Conservation (phyloP, 768 basidiomycete genomes). For the Daedaleopsis sinensis region DNA sequence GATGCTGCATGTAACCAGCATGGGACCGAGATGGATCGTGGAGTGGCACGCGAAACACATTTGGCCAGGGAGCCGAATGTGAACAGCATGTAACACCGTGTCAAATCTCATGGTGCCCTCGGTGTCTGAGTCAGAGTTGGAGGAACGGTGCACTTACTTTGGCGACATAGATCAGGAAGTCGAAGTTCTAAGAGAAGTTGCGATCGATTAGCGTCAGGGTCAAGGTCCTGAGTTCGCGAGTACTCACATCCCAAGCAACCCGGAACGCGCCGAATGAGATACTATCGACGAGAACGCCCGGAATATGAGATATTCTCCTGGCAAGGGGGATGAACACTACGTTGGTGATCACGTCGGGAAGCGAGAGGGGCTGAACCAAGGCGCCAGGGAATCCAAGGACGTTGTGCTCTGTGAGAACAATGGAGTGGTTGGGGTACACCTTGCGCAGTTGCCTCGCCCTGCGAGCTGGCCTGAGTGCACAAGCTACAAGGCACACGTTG, state of each 20-base stretch:
- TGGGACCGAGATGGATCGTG: too few relatives aligned
- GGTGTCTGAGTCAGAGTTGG: background rate
- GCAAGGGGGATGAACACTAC: conserved; percentile 52
- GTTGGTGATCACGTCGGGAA: conserved; percentile 53
- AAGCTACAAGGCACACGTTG: background rate
- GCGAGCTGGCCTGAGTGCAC: background rate
- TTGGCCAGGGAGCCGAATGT: too few relatives aligned
- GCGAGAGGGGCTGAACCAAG: conserved; percentile 45
- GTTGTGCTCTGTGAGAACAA: conserved; percentile 56
- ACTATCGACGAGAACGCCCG: conserved; percentile 56
- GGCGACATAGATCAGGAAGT: conserved; percentile 57
- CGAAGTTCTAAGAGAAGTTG: conserved; percentile 43
- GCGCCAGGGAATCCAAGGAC: conserved; percentile 56
- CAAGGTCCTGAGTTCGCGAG: background rate
- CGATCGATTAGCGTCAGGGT: background rate
- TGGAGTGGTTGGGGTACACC: conserved; percentile 63
- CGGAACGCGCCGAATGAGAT: conserved; percentile 59
- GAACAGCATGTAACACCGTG: too few relatives aligned
- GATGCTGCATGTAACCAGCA: too few relatives aligned
- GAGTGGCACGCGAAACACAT: too few relatives aligned
- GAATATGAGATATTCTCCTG: conserved; percentile 40
- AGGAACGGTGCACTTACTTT: conserved; percentile 49
- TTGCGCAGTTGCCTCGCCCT: conserved; percentile 53
- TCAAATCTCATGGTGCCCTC: too few relatives aligned
- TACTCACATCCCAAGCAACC: conserved; percentile 60